phyloP scores from a whole-genome alignment of 768 basidiomycete genomes.

The Xanthoconium purpureum region DNA sequence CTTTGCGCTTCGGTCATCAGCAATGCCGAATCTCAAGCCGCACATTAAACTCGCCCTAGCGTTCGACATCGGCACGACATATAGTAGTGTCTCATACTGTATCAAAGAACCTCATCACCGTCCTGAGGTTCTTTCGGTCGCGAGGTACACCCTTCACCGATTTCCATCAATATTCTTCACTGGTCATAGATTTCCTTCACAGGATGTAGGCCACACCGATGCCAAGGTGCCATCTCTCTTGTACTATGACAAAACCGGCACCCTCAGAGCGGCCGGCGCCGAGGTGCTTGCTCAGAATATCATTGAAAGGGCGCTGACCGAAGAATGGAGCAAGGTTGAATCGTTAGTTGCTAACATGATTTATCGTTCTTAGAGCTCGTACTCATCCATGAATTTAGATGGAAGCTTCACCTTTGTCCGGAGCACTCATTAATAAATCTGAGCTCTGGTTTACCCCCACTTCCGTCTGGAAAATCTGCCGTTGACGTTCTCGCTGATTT shows the following conservation, averaged over 20 bases:
- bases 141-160: background rate
- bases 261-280: background rate
- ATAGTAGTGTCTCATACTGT: slow-evolving; percentile 40
- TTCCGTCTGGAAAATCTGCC: too few species aligned
- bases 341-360: background rate
- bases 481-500: too few species aligned
- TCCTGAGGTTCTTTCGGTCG: slow-evolving; percentile 5
- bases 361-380: background rate
- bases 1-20: too few species aligned
- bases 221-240: background rate
- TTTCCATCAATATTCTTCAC: slow-evolving; percentile 1
- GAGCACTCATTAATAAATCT: background rate
- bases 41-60: slow-evolving; percentile 37
- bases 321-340: background rate
- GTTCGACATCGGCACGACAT: slow-evolving; percentile 47
- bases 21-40: too few species aligned
- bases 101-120: slow-evolving; percentile 7
- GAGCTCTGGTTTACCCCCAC: background rate
- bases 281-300: background rate
- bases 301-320: background rate
- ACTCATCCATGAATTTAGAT: too few species aligned
- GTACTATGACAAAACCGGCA: background rate
- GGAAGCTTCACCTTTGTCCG: too few species aligned
- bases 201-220: background rate
- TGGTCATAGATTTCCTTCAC: slow-evolving; percentile 35